These are phyloP conservation scores for Sisymbrium irio DNA, from an alignment of 345 rosid genomes.

Conservation along the genomic window DNA sequence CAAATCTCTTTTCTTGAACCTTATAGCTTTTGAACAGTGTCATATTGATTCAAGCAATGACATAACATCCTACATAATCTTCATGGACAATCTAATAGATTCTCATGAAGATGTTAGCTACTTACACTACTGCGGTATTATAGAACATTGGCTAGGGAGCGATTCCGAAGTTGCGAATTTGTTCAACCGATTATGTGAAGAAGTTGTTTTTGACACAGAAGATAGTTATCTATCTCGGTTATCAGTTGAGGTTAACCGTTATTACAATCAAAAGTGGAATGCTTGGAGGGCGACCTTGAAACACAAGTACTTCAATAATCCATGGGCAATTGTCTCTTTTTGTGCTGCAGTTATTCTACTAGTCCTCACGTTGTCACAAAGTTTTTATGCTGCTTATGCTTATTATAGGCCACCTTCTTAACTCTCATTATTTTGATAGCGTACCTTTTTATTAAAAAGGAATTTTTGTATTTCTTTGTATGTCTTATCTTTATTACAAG, in stretches of 20 bases:
- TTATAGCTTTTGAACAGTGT: constrained; percentile 80
- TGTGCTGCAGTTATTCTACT: constrained; percentile 63
- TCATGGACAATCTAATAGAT: constrained; percentile 90
- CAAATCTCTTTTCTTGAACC: constrained; percentile 79
- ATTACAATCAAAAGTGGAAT: constrained; percentile 79
- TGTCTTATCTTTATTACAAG: background rate
- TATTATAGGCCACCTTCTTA: constrained; percentile 56
- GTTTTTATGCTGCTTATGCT: constrained; percentile 63
- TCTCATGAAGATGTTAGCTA: constrained; percentile 72
- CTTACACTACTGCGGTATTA: constrained; percentile 72
- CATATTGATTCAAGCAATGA: constrained; percentile 74
- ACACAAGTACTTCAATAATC: constrained; percentile 78
- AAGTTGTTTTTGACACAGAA: constrained; percentile 75
- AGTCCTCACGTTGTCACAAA: constrained; percentile 71
- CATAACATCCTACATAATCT: constrained; percentile 75
- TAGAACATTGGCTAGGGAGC: constrained; percentile 89
- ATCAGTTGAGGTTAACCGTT: constrained; percentile 61
- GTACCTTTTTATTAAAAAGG: background rate
- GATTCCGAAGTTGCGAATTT: constrained; percentile 84
- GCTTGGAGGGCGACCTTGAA: constrained; percentile 75
- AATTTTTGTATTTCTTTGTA: too few species aligned
- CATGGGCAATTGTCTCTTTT: constrained; percentile 80
- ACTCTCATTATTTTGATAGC: background rate
- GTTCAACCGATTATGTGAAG: constrained; percentile 81
- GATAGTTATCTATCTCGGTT: constrained; percentile 63